Evolutionary conservation across 768 basidiomycete genomes (phyloP), one percentile per base, ranked within the genome.

Genomic region (Boletus subcaerulescens): DNA sequence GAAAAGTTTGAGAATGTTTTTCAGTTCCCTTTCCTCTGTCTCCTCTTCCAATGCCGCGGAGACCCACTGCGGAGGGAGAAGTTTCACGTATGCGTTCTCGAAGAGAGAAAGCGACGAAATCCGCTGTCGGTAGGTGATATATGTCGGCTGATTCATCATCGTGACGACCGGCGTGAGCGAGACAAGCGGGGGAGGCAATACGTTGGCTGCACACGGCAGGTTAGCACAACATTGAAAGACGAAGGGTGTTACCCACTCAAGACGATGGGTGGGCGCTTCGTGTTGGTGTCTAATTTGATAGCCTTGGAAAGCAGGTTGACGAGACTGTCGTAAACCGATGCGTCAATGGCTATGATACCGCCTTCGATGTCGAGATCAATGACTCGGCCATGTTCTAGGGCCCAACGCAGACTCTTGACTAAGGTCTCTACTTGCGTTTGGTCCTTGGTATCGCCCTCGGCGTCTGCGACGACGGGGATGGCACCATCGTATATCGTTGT

Each of bases 1-100:
- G 73, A 90, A 93, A 82, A 93, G 88, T 76, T 88, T 93, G 71
- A 92, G 82, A 53, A 88, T 76, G 48, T 85, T 80, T 67, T 73
- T 80, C 72, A 80, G 71, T 56, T 68, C 68, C 45, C 42, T 69
- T 78, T 60, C 61, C 12, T 55, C 57, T 82, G 87, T 72, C 58
- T 57, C 59, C 58, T 57, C 57, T 42, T 50, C 67, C 8, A 54
- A 42, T 32, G 57, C 56, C 26, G 74, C 52, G 24, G 77, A 78
- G 64, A 82, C 80, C 90, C 89, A 92, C 3, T 78, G 67, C 0
- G 91, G 91, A 3, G 91, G 91, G 3, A 87, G 73, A 67, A 87
- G 88, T 64, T 90, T 91, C 66, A 92, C 73, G 68, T 79, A 79
- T 7, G 86, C 74, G 62, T 81, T 79, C n/a, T 87, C 83, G 58